Conservation (phyloP, 192 early-diverging fungal species). For the Podila clonocystis region DNA sequence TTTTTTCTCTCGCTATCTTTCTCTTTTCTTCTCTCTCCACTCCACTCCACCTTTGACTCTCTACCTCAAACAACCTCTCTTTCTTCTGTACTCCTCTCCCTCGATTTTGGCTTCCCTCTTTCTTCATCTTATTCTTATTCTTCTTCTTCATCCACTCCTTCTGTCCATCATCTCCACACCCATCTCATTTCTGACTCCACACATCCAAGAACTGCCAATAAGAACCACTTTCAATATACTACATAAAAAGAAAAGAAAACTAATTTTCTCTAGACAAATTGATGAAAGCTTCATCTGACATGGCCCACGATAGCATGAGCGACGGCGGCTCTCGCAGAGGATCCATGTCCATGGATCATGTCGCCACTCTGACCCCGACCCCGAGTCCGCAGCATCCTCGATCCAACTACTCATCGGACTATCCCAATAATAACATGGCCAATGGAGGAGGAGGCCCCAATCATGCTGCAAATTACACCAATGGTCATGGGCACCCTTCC, state of each 20-base stretch:
- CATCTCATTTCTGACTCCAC: neutral
- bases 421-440: neutral
- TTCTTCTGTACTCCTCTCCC: neutral
- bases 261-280: constrained; percentile 1
- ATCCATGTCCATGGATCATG: constrained; percentile 27
- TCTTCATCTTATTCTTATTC: neutral
- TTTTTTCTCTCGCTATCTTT: constrained; percentile 1
- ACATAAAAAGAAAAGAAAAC: neutral
- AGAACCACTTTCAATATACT: too few relatives aligned
- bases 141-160: neutral
- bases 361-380: constrained; percentile 27
- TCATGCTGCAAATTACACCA: neutral
- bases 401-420: constrained; percentile 1
- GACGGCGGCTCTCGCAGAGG: constrained; percentile 6
- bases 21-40: neutral
- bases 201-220: neutral
- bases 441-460: too few relatives aligned
- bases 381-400: constrained; percentile 26
- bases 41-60: neutral
- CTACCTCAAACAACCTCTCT: neutral
- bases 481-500: neutral
- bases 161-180: neutral
- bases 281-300: constrained; percentile 4
- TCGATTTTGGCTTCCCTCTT: neutral
- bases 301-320: constrained; percentile 11